Evolutionary conservation across 805 yeast species (phyloP), one percentile per base, ranked within the genome.

Genomic region (Soucietia sequanensis): DNA sequence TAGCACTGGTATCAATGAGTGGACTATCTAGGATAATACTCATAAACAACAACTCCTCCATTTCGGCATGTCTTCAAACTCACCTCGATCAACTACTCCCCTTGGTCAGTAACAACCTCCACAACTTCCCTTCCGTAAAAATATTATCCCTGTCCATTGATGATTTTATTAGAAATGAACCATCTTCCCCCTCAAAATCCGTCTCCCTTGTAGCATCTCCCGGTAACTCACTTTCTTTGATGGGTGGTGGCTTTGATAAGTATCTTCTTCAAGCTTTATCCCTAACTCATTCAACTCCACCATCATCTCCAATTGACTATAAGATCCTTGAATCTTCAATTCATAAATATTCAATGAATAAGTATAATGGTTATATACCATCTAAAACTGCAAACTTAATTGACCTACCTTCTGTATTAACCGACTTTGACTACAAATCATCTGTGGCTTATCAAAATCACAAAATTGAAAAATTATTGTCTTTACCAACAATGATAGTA

Each of bases 161-260:
- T n/a, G 11, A n/a, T 9, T n/a, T n/a, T n/a, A n/a, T n/a, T n/a
- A n/a, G n/a, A n/a, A 27, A 15, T 13, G 29, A 27, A 15, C 17
- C 14, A n/a, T 27, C 11, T 15, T 11, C 16, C 11, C 12, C 7
- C 27, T 24, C 27, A 14, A 24, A 24, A 24, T 10, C 27, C 27
- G 19, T 15, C 29, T 21, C 21, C 11, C 25, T 16, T 7, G 33
- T 51, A 1, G 44, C 50, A 9, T 37, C 60, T 8, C 60, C 62
- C 0, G 41, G 52, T 10, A 56, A 56, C 43, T 48, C 57, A 8
- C 39, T 50, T n/a, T 34, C 48, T 12, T 54, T 43, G 31, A 56
- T 57, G 62, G 54, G 56, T 10, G 59, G 44, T 4, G 62, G 61
- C n/a, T 56, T 48, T 31, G 62, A 57, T 39, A 39, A 45, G 20